Evolutionary conservation across 2,329 filamentous ascomycete species (phyloP).

Genomic region (Talaromyces rugulosus): DNA sequence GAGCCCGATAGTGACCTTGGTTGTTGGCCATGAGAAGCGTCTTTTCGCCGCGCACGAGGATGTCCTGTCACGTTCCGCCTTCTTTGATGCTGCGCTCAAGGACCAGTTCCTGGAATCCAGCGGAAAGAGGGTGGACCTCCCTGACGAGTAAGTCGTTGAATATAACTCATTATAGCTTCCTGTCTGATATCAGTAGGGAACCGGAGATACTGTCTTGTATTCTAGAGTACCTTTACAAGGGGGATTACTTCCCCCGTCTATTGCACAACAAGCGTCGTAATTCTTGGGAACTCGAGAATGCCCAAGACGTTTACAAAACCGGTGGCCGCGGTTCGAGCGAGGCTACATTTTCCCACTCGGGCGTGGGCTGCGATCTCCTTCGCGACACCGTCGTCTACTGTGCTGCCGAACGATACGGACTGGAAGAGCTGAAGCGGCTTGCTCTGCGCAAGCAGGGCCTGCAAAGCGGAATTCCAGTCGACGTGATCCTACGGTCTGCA

Average conservation of each 20-base stretch:
- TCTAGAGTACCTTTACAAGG: constrained; percentile 96
- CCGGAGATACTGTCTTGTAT: constrained; percentile 89
- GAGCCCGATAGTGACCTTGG: constrained; percentile 78
- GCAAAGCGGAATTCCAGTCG: constrained; percentile 87
- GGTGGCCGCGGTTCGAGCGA: constrained; percentile 62
- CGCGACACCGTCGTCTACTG: constrained; percentile 95
- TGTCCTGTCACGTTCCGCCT: constrained; percentile 79
- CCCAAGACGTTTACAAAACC: constrained; percentile 50
- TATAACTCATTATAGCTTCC: background rate
- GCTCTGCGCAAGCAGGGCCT: constrained; percentile 91
- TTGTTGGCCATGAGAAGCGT: constrained; percentile 77
- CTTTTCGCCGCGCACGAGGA: constrained; percentile 95
- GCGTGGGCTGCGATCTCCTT: constrained; percentile 71
- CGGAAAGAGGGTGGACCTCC: constrained; percentile 72
- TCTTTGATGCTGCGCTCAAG: constrained; percentile 69
- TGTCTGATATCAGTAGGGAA: constrained; percentile 59
- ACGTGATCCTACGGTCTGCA: constrained; percentile 83
- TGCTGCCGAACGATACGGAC: constrained; percentile 80
- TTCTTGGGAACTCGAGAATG: constrained; percentile 85
- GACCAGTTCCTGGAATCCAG: constrained; percentile 66
- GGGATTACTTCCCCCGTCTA: constrained; percentile 88
- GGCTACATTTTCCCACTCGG: constrained; percentile 72
- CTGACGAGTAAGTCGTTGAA: constrained; percentile 51
- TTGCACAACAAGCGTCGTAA: constrained; percentile 79
- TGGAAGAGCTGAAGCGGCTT: constrained; percentile 88